Evolutionary conservation across 192 early-diverging fungal genomes (phyloP), one percentile per base, ranked within the genome.

Genomic region (Rhizophagus sp.): DNA sequence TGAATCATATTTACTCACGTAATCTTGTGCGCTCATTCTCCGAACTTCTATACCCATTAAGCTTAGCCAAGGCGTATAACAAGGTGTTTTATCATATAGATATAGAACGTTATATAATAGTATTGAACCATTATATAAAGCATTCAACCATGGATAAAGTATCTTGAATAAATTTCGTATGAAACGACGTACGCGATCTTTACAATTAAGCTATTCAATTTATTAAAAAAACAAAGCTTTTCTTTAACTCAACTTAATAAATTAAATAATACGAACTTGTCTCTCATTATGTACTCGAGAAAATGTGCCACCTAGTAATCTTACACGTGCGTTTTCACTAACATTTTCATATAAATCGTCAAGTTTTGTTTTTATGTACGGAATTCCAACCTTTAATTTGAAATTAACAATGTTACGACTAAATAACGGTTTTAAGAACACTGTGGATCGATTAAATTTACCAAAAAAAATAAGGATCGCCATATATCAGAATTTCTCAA

Each of bases 21-120:
- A 95, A 82, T 98, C 97, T 30, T 90, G 85, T 68, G 88, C 87
- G 25, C 87, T 94, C 92, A 96, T 89, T 39, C 97, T 92, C 73
- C 90, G 91, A 52, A 96, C 86, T 79, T 92, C 88, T 34, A 97
- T 83, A 17, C 94, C 94, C 39, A 95, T 89, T 15, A 96, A 50
- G 61, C 92, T 92, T 78, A 97, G 87, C 92, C 93, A 93, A n/a
- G 94, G 95, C 19, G 92, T 91, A 81, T 91, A 94, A 82, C 92
- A 96, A 49, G 85, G 84, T 7, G 96, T 95, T 82, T 91, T 92
- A 73, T 93, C 93, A 85, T 94, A 97, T 79, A 98, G 85, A 82
- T 96, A 98, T 22, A 86, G 89, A 64, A 97, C 84, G 70, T 94
- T 92, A 82, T 95, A 95, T 57, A 88, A 77, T 25, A 91, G 82